phyloP scores from a whole-genome alignment of 352 stramenopile species.

The Globisporangium orthogonon region DNA sequence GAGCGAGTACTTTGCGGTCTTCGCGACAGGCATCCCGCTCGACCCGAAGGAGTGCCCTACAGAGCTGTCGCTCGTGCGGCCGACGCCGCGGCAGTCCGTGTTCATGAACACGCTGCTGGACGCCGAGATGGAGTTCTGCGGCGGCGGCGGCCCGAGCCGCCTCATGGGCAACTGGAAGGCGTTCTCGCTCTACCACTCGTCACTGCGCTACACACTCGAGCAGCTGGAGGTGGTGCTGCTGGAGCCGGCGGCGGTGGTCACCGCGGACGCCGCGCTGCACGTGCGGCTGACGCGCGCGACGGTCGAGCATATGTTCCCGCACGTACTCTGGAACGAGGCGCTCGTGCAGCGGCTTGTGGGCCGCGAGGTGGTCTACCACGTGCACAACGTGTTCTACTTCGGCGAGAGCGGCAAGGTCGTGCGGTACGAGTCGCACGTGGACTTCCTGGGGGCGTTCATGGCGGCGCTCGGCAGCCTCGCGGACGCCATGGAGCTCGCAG shows the following conservation, averaged over 20 bases:
- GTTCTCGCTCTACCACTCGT: conserved; percentile 13
- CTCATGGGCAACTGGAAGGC: conserved; percentile 12
- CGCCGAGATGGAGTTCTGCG: conserved; percentile 12
- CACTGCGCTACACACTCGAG: conserved; percentile 12
- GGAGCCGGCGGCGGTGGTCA: conserved; percentile 15
- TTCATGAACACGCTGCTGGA: conserved; percentile 12
- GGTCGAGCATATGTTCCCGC: conserved; percentile 28
- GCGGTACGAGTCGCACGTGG: conserved; percentile 12
- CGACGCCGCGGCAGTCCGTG: conserved; percentile 8
- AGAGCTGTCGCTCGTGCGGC: background rate
- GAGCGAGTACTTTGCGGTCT: conserved; percentile 11
- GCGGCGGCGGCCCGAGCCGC: conserved; percentile 3
- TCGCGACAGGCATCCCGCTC: conserved; percentile 3
- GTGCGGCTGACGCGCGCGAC: conserved; percentile 24
- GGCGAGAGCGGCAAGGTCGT: conserved; percentile 8
- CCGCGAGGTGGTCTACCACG: conserved; percentile 9
- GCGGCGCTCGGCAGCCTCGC: conserved; percentile 12
- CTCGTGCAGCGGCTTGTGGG: conserved; percentile 17
- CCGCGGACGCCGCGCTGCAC: conserved; percentile 12
- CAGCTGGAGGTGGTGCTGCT: conserved; percentile 14
- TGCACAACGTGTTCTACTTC: conserved; percentile 15
- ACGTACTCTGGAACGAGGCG: conserved; percentile 22
- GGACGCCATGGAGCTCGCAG: conserved; percentile 10
- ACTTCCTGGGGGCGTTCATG: conserved; percentile 13
- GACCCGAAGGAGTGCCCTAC: background rate